phyloP scores from a whole-genome alignment of 805 yeast genomes.

The Cyberlindnera euphorbiae region DNA sequence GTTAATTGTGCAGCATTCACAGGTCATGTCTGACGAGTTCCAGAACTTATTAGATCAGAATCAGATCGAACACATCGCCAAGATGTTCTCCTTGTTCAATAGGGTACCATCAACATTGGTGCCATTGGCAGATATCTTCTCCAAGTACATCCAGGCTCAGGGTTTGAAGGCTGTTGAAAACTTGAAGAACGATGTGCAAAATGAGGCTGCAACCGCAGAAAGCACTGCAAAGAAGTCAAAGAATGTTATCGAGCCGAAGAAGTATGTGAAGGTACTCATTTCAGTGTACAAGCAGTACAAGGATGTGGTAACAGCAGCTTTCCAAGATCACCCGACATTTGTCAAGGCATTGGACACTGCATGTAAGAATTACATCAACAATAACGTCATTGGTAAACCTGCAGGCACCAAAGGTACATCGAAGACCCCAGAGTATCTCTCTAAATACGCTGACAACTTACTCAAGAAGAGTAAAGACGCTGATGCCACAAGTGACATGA shows the following conservation, averaged over 20 bases:
- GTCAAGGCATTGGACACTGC: conserved; percentile 87
- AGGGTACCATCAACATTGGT: conserved; percentile 77
- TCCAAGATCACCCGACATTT: conserved; percentile 70
- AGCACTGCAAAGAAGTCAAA: conserved; percentile 30
- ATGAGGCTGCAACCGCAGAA: conserved; percentile 14
- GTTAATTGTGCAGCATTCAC: conserved; percentile 75
- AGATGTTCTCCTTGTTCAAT: conserved; percentile 70
- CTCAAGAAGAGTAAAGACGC: conserved; percentile 69
- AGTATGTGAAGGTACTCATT: conserved; percentile 74
- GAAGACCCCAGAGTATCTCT: conserved; percentile 88
- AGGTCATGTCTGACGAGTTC: conserved; percentile 72
- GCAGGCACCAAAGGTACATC: conserved; percentile 39
- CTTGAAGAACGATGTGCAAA: conserved; percentile 34
- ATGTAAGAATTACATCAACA: conserved; percentile 78
- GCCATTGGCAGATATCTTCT: conserved; percentile 70
- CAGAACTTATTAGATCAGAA: conserved; percentile 67
- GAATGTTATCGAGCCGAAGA: conserved; percentile 55
- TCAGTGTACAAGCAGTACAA: conserved; percentile 64
- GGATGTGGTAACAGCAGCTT: conserved; percentile 58
- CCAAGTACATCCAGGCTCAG: conserved; percentile 62
- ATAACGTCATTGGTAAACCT: conserved; percentile 69
- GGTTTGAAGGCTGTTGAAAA: conserved; percentile 60
- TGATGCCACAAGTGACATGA: conserved; percentile 66
- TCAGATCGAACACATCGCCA: conserved; percentile 65
- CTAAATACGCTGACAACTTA: conserved; percentile 81